Conservation (phyloP, 2,329 filamentous ascomycete genomes). For the Aspergillus luchuensis region DNA sequence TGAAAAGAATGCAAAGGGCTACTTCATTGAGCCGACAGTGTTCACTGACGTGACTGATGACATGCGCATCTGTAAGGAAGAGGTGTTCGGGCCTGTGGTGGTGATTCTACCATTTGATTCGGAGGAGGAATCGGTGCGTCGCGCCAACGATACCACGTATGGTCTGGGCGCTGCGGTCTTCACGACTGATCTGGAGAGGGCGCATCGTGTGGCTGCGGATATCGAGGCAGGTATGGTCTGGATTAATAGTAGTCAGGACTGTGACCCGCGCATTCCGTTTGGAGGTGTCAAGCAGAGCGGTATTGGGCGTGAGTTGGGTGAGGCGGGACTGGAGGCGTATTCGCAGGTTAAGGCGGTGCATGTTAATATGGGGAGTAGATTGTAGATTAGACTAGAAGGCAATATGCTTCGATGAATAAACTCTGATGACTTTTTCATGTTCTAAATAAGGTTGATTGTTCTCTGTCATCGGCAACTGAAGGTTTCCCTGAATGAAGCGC, state of each 20-base stretch:
- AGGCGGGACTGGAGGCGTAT: constrained; percentile 46
- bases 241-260: constrained; percentile 49
- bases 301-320: constrained; percentile 53
- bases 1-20: constrained; percentile 39
- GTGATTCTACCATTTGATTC: constrained; percentile 43
- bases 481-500: too few species aligned
- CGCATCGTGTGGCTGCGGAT: constrained; percentile 44
- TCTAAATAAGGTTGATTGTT: too few species aligned
- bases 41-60: constrained; percentile 38
- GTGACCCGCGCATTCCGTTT: constrained; percentile 45
- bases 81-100: constrained; percentile 49
- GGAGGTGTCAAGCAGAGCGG: constrained; percentile 51
- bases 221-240: constrained; percentile 52
- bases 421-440: not conserved
- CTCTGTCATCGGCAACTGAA: too few species aligned
- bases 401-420: not conserved
- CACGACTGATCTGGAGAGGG: constrained; percentile 45
- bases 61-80: constrained; percentile 45
- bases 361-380: constrained; percentile 42
- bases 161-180: constrained; percentile 48
- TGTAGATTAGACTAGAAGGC: constrained; percentile 14
- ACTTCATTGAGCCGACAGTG: constrained; percentile 45
- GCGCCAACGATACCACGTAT: constrained; percentile 46
- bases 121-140: constrained; percentile 42
- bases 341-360: constrained; percentile 45